phyloP scores from a whole-genome alignment of 1,284 basidiomycete species.

The Chondrostereum purpureum region DNA sequence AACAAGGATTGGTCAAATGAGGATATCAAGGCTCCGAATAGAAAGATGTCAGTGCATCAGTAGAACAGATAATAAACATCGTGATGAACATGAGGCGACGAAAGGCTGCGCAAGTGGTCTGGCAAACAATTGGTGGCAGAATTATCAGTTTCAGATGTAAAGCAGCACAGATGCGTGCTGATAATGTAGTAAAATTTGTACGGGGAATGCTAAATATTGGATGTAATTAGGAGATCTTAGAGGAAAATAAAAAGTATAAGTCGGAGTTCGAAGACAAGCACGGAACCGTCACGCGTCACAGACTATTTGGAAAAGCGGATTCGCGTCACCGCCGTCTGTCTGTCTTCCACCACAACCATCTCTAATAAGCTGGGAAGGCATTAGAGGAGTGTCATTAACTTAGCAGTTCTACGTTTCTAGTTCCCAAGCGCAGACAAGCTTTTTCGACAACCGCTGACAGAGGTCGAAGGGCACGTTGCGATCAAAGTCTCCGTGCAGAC shows the following conservation, averaged over 20 bases:
- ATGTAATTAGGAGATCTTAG: too few relatives aligned
- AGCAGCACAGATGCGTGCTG: too few relatives aligned
- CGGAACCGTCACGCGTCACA: slow-evolving; percentile 1
- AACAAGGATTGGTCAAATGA: slow-evolving; percentile 2
- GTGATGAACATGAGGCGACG: slow-evolving; percentile 13
- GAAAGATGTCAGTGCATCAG: slow-evolving; percentile 14
- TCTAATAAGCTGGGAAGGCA: slow-evolving; percentile 1
- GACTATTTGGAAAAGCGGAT: slow-evolving; percentile 16
- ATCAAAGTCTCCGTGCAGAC: slow-evolving; percentile 54
- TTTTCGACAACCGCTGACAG: slow-evolving; percentile 16
- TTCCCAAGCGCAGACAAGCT: slow-evolving; percentile 17
- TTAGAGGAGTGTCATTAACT: not conserved
- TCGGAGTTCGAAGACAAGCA: slow-evolving; percentile 23
- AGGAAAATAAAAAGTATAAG: slow-evolving; percentile 13
- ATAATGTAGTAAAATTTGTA: too few relatives aligned
- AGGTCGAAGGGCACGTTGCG: slow-evolving; percentile 63
- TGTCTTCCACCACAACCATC: not conserved
- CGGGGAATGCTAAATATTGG: too few relatives aligned
- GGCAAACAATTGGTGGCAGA: not conserved
- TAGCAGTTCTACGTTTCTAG: not conserved
- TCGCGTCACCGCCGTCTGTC: not conserved
- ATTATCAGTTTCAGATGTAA: not conserved
- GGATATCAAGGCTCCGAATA: slow-evolving; percentile 2
- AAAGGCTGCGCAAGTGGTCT: too few relatives aligned
- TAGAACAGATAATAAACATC: slow-evolving; percentile 1